Evolutionary conservation across 2,329 filamentous ascomycete genomes (phyloP).

Genomic region (Fusarium sublunatum): DNA sequence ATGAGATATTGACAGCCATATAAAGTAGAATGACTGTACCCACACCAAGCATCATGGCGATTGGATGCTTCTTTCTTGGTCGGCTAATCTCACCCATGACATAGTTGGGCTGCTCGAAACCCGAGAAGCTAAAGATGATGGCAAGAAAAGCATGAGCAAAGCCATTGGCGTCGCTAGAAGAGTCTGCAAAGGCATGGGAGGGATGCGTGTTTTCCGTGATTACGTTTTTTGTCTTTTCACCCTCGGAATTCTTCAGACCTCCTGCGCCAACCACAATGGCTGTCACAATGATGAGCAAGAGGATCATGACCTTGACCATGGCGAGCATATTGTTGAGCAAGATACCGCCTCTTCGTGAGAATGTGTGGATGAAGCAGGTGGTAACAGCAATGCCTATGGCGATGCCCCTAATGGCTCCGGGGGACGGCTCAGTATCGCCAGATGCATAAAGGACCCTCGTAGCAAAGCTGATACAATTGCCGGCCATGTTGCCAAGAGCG

Average conservation of each 20-base stretch:
- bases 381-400: conserved; percentile 58
- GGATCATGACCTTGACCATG: conserved; percentile 59
- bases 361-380: conserved; percentile 60
- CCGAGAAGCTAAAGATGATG: conserved; percentile 55
- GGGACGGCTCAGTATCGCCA: conserved; percentile 39
- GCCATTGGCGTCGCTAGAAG: conserved; percentile 45
- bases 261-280: conserved; percentile 49
- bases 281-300: conserved; percentile 56
- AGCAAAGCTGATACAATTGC: conserved; percentile 61
- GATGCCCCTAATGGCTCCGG: conserved; percentile 57
- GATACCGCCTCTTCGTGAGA: conserved; percentile 62
- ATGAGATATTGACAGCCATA: conserved; percentile 53
- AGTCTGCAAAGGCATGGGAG: conserved; percentile 41
- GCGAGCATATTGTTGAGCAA: conserved; percentile 63
- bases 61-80: conserved; percentile 50
- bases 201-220: conserved; percentile 45
- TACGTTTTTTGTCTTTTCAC: conserved; percentile 37
- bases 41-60: conserved; percentile 48
- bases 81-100: conserved; percentile 50
- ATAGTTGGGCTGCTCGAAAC: conserved; percentile 55
- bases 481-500: conserved; percentile 60
- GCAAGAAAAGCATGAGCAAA: conserved; percentile 56
- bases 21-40: conserved; percentile 50
- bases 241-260: conserved; percentile 31
- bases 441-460: conserved; percentile 54